Conservation (phyloP, 257 asterid species). For the Nyctanthes arbortristis region DNA sequence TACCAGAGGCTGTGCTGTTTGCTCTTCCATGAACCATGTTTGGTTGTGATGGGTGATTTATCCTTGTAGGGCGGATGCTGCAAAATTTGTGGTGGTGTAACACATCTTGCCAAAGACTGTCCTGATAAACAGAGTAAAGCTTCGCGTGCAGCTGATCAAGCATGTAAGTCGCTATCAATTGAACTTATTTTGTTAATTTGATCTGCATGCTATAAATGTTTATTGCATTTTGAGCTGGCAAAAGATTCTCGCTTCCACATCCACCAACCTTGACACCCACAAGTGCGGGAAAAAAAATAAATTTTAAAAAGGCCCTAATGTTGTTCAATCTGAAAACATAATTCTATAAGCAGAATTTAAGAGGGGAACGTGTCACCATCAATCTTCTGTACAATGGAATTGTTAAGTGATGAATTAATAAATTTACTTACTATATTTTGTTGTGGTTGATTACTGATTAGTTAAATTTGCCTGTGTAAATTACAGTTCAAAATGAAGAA, state of each 20-base stretch:
- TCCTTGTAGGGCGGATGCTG: slow-evolving; percentile 82
- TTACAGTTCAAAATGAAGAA: slow-evolving; percentile 46
- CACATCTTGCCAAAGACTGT: slow-evolving; percentile 94
- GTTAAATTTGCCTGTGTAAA: slow-evolving; percentile 4
- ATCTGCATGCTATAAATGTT: neutral
- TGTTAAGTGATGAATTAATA: neutral
- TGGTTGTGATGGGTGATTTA: neutral
- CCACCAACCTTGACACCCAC: too few relatives aligned
- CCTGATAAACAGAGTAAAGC: slow-evolving; percentile 54
- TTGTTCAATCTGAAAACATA: too few relatives aligned
- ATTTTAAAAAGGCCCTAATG: too few relatives aligned
- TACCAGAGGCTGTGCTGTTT: too few relatives aligned
- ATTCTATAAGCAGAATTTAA: too few relatives aligned
- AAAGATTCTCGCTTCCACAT: too few relatives aligned
- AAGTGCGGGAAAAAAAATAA: too few relatives aligned
- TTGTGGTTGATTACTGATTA: neutral
- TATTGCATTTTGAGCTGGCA: neutral
- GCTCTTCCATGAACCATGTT: too few relatives aligned
- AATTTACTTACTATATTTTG: neutral
- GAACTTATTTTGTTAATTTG: neutral
- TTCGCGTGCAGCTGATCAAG: slow-evolving; percentile 32
- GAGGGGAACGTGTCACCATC: too few relatives aligned
- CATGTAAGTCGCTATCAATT: slow-evolving; percentile 45
- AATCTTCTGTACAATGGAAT: too few relatives aligned
- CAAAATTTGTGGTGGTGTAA: slow-evolving; percentile 83